phyloP scores from a whole-genome alignment of 169 alveolate species.

The Plasmodium cynomolgi region DNA sequence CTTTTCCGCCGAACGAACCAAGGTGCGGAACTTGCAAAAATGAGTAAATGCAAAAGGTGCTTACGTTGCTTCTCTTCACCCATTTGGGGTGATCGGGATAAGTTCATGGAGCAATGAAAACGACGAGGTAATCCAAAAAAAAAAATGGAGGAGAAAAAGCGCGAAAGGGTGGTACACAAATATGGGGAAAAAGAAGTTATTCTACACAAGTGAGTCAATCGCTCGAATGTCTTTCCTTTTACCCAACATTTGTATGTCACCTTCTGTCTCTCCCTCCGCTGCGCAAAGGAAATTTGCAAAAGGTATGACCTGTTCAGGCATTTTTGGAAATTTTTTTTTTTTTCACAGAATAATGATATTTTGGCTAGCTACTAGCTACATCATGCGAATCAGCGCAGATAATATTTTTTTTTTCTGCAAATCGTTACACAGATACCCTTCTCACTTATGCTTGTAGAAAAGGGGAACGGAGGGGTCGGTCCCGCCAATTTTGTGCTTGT shows the following conservation, averaged over 20 bases:
- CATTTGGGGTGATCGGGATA: not conserved
- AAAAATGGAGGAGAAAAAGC: not conserved
- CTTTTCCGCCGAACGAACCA: not conserved
- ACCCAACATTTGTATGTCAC: not conserved
- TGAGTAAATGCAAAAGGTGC: not conserved
- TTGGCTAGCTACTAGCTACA: not conserved
- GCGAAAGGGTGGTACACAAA: not conserved
- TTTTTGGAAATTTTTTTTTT: not conserved
- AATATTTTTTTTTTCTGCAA: not conserved
- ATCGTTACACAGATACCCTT: not conserved
- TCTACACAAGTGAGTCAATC: not conserved
- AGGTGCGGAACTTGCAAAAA: not conserved
- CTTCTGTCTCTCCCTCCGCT: not conserved
- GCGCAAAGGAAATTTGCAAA: not conserved
- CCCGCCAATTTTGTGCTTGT: slow-evolving; percentile 75
- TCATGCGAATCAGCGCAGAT: not conserved
- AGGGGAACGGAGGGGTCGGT: slow-evolving; percentile 74
- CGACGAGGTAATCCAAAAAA: not conserved
- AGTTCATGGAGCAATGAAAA: not conserved
- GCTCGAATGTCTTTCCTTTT: not conserved
- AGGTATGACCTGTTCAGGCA: not conserved
- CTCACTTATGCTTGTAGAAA: slow-evolving; percentile 64
- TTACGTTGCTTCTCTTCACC: not conserved
- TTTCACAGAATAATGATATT: not conserved
- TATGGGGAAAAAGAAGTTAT: not conserved